A percentile compares a stretch with the other conserved stretches of the same genome.
Conservation (phyloP, 177 flowering plant genomes). For the Vitis hybrid region DNA sequence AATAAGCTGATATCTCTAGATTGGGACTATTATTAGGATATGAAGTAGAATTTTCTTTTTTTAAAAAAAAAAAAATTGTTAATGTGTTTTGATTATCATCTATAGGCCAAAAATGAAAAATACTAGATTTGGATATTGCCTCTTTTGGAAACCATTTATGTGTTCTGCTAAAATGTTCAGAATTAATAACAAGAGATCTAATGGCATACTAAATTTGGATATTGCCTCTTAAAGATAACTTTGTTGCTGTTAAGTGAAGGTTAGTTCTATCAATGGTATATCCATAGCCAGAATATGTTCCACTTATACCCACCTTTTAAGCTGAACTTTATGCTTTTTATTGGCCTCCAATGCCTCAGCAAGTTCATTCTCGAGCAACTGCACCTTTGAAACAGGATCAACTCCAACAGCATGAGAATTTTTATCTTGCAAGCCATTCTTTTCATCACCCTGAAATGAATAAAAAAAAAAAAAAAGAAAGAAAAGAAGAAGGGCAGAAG, state of each 20-base stretch:
- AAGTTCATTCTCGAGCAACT: conserved; percentile 61
- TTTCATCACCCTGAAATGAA: conserved; percentile 15
- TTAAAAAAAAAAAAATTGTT: too few relatives aligned
- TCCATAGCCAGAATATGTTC: conserved; percentile 4
- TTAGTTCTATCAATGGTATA: not conserved
- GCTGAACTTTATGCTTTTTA: conserved; percentile 48
- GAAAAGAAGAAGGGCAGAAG: not conserved
- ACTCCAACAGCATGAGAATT: conserved; percentile 10
- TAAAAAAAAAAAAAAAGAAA: not conserved
- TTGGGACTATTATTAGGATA: too few relatives aligned
- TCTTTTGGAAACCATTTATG: too few relatives aligned
- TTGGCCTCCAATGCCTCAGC: conserved; percentile 64
- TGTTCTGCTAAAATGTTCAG: too few relatives aligned
- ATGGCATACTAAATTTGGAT: too few relatives aligned
- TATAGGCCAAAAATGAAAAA: too few relatives aligned
- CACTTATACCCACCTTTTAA: conserved; percentile 42
- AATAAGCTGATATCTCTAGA: too few relatives aligned
- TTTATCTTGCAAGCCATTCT: conserved; percentile 13
- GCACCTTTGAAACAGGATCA: conserved; percentile 39
- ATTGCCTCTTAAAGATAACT: too few relatives aligned
- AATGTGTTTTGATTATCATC: too few relatives aligned
- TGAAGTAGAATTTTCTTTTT: too few relatives aligned
- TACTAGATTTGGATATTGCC: too few relatives aligned
- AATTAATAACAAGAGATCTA: too few relatives aligned
- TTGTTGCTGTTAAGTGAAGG: not conserved